phyloP scores from a whole-genome alignment of 1,284 basidiomycete species.

The Trametes polyzona region DNA sequence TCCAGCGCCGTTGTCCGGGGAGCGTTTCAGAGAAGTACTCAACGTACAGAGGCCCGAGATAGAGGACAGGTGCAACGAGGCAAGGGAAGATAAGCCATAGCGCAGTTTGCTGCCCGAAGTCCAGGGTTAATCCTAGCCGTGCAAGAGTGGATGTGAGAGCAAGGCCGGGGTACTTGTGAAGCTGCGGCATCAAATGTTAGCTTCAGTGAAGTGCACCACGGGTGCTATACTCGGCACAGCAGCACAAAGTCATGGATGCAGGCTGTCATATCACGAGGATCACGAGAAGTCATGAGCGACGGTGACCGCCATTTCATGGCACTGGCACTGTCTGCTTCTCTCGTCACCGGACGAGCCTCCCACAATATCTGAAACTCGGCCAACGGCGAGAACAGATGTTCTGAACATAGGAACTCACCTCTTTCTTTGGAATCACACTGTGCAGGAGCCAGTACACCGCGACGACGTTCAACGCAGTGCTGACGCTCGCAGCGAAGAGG shows the following conservation, averaged over 20 bases:
- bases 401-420: slow-evolving; percentile 26
- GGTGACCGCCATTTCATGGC: too few species aligned
- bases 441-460: slow-evolving; percentile 47
- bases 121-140: slow-evolving; percentile 35
- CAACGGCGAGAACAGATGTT: background rate
- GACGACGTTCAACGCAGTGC: slow-evolving; percentile 56
- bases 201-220: too few species aligned
- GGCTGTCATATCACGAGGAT: background rate
- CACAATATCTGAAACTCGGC: background rate
- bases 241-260: too few species aligned
- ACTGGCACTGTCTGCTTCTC: too few species aligned
- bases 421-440: slow-evolving; percentile 34
- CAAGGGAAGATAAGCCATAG: slow-evolving; percentile 50
- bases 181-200: slow-evolving; percentile 15
- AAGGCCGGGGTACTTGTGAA: background rate
- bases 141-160: slow-evolving; percentile 27
- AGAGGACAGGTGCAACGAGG: slow-evolving; percentile 79
- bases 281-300: too few species aligned
- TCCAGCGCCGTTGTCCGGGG: slow-evolving; percentile 66
- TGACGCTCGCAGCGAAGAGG: slow-evolving; percentile 58
- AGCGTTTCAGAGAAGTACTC: slow-evolving; percentile 57
- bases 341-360: too few species aligned
- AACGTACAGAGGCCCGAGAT: slow-evolving; percentile 82
- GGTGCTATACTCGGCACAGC: background rate
- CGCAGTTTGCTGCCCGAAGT: slow-evolving; percentile 29